phyloP scores from a whole-genome alignment of 202 grass and related monocot genomes.

The Elaeis oleifera region DNA sequence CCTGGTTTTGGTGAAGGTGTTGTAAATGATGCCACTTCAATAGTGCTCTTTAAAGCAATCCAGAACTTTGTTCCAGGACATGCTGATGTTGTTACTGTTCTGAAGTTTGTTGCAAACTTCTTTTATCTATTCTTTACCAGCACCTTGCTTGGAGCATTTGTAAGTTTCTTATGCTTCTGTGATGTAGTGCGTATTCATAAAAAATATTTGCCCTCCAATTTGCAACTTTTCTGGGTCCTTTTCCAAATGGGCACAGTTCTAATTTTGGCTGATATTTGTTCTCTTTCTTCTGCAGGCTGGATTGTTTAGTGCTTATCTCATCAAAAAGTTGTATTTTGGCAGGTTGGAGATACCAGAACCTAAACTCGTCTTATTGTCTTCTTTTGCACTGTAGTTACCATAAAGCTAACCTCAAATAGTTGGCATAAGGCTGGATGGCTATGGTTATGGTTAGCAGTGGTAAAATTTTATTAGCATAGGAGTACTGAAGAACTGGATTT shows the following conservation, averaged over 20 bases:
- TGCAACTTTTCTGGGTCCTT: background rate
- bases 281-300: slow-evolving; percentile 3
- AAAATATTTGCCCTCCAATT: too few relatives aligned
- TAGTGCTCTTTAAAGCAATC: slow-evolving; percentile 16
- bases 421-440: too few relatives aligned
- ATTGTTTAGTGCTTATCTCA: slow-evolving; percentile 21
- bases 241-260: background rate
- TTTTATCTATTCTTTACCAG: slow-evolving; percentile 7
- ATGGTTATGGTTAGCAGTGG: too few relatives aligned
- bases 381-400: too few relatives aligned
- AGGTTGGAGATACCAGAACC: background rate
- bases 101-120: slow-evolving; percentile 9
- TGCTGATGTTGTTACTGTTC: background rate
- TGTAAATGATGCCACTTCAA: slow-evolving; percentile 19
- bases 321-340: slow-evolving; percentile 21
- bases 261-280: background rate
- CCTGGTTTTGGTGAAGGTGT: slow-evolving; percentile 17
- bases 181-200: too few relatives aligned
- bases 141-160: slow-evolving; percentile 13
- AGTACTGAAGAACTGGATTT: too few relatives aligned
- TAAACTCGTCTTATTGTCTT: background rate
- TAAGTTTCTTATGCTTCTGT: background rate
- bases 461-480: too few relatives aligned
- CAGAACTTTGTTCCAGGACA: slow-evolving; percentile 12
- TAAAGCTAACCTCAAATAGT: too few relatives aligned